Percentiles rank a stretch among this genome's conserved stretches.
phyloP scores from a whole-genome alignment of 2,329 filamentous ascomycete species.

The Exophiala sp. region DNA sequence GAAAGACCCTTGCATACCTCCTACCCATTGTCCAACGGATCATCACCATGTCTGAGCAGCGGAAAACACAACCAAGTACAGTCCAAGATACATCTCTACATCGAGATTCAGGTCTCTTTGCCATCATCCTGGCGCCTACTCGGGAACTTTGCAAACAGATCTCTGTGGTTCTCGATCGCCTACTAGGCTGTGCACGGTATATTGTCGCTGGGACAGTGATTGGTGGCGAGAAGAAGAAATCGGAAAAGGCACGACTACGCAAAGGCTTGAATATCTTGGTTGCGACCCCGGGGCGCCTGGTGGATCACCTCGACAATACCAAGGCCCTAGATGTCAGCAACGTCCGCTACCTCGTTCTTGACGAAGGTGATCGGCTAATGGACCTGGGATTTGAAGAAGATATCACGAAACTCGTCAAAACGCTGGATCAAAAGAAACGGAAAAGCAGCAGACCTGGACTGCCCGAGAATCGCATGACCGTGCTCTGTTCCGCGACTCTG shows the following conservation, averaged over 20 bases:
- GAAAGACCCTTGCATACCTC: slow-evolving; percentile 95
- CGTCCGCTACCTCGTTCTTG: slow-evolving; percentile 87
- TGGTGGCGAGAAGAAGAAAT: slow-evolving; percentile 66
- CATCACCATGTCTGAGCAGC: slow-evolving; percentile 55
- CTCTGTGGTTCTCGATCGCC: slow-evolving; percentile 72
- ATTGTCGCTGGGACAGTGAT: slow-evolving; percentile 83
- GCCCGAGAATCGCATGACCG: slow-evolving; percentile 70
- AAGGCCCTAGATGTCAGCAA: slow-evolving; percentile 80
- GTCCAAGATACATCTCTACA: slow-evolving; percentile 55
- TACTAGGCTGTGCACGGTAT: slow-evolving; percentile 87
- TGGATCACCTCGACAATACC: slow-evolving; percentile 89
- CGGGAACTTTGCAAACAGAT: slow-evolving; percentile 94
- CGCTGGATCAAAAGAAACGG: slow-evolving; percentile 60
- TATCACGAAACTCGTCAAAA: slow-evolving; percentile 75
- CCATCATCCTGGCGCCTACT: slow-evolving; percentile 88
- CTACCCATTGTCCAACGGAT: slow-evolving; percentile 87
- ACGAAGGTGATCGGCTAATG: slow-evolving; percentile 97
- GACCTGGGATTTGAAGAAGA: slow-evolving; percentile 96
- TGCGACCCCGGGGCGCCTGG: slow-evolving; percentile 83
- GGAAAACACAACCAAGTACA: slow-evolving; percentile 32
- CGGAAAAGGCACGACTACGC: slow-evolving; percentile 85
- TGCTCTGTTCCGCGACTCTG: slow-evolving; percentile 94
- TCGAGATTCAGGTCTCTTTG: slow-evolving; percentile 83
- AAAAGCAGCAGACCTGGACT: slow-evolving; percentile 58
- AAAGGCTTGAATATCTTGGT: slow-evolving; percentile 96